These are phyloP conservation scores for Biancaea sappan DNA, from an alignment of 306 rosid species.

Conservation along the genomic window DNA sequence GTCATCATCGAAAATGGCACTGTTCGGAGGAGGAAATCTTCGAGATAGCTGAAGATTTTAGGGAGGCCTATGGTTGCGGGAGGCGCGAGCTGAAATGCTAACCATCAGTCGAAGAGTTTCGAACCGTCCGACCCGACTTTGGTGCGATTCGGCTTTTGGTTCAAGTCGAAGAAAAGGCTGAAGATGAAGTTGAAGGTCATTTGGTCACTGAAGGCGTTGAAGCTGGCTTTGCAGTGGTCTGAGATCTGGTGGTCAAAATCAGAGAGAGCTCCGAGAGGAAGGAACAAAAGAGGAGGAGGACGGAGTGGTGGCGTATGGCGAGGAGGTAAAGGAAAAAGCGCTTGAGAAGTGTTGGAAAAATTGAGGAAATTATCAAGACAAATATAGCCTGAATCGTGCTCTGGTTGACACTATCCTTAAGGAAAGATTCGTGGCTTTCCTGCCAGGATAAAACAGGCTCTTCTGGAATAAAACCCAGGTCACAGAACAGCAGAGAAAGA, in stretches of 20 bases:
- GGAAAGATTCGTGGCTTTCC: too few species aligned
- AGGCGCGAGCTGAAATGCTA: conserved; percentile 55
- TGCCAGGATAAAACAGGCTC: too few species aligned
- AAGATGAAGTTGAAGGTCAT: conserved; percentile 55
- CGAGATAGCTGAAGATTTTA: conserved; percentile 38
- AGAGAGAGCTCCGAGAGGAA: conserved; percentile 23
- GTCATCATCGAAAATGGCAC: conserved; percentile 45
- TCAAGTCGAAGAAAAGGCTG: conserved; percentile 39
- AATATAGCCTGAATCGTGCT: too few species aligned
- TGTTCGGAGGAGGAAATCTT: conserved; percentile 52
- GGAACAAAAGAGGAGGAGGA: conserved; percentile 51
- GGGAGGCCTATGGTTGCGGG: conserved; percentile 48
- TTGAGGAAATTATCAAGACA: too few species aligned
- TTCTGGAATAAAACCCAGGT: too few species aligned
- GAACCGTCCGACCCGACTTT: conserved; percentile 45
- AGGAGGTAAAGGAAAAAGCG: conserved; percentile 41
- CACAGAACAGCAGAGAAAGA: too few species aligned
- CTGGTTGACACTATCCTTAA: too few species aligned
- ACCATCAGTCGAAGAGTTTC: conserved; percentile 42
- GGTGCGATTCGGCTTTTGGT: conserved; percentile 30
- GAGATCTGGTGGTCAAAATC: conserved; percentile 43
- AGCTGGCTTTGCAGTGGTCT: conserved; percentile 1
- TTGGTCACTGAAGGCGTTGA: conserved; percentile 39
- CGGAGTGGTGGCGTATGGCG: conserved; percentile 17
- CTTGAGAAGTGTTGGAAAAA: too few species aligned